Evolutionary conservation across 805 yeast genomes (phyloP).

Genomic region (Wickerhamiella dianesei): DNA sequence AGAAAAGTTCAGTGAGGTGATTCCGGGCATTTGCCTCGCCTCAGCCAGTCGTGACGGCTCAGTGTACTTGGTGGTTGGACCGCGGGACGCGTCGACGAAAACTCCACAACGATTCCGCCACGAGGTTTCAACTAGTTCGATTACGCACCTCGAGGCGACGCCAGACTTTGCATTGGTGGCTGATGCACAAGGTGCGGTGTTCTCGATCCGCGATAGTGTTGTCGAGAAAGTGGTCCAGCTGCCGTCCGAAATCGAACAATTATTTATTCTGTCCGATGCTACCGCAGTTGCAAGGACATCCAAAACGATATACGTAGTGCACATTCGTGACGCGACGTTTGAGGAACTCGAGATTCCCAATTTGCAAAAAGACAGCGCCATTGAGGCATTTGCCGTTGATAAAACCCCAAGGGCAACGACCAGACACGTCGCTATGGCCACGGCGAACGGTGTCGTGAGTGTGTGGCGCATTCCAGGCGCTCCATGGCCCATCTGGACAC

Average conservation of each 20-base stretch:
- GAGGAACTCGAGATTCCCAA: constrained; percentile 3
- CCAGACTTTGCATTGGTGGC: constrained; percentile 1
- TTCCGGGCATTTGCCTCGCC: constrained; percentile 5
- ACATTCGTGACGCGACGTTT: constrained; percentile 1
- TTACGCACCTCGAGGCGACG: not conserved
- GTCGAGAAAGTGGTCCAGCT: not conserved
- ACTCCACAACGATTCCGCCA: not conserved
- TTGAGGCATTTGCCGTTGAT: constrained; percentile 13
- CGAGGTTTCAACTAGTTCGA: not conserved
- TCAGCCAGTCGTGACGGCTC: constrained; percentile 14
- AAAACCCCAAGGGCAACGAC: constrained; percentile 4
- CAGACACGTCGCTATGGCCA: constrained; percentile 9
- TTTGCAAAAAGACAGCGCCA: not conserved
- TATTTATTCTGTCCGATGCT: constrained; percentile 7
- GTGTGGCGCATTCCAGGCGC: constrained; percentile 10
- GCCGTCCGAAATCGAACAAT: not conserved
- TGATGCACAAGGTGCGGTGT: not conserved
- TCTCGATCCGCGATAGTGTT: not conserved
- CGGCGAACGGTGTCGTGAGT: constrained; percentile 4
- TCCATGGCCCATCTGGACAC: constrained; percentile 6
- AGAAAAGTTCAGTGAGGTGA: constrained; percentile 7
- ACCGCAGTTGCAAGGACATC: constrained; percentile 5
- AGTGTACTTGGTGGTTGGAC: constrained; percentile 4
- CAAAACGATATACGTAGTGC: constrained; percentile 4
- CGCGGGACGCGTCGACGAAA: not conserved